Evolutionary conservation across 2,329 filamentous ascomycete genomes (phyloP), one percentile per base, ranked within the genome.

Genomic region (Aureobasidium mangrovei): DNA sequence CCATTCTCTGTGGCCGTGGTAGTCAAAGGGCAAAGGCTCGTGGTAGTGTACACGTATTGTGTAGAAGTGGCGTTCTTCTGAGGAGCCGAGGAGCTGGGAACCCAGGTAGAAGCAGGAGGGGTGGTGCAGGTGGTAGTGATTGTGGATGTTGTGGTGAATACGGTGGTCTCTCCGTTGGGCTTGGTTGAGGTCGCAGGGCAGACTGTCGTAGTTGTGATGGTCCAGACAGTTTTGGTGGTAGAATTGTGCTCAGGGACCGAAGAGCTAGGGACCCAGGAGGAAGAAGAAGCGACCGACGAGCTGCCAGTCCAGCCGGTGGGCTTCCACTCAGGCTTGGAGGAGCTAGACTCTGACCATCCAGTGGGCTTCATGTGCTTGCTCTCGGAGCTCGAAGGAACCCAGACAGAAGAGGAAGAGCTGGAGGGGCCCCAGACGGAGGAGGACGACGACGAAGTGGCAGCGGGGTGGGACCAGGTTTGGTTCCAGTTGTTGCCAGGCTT

Each of bases 121-220:
- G 29, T 8, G 12, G 40, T 49, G 7, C 12, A 29, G n/a, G 51
- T 54, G 6, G 41, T 32, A 3, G 51, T 44, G 2, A 54, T 4
- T 12, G 42, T 46, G 3, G 32, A 38, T 0, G 51, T 54, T 0
- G 51, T 54, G 7, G 28, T 38, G 27, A 18, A 46, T 3, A 39
- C n/a, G 2, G 26, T 18, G 1, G 45, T 48, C 12, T 48, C 33
- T 3, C 45, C 45, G 27, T 48, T 48, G 8, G 39, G 4, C 2
- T 26, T 28, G 4, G 9, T 55, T 27, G 31, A 36, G 4, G 28
- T 46, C 4, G 31, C 40, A 26, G 57, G 58, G 60, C 58, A 62
- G 48, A 59, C 56, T 26, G 61, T 60, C 55, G 64, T 59, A 29
- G 60, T 62, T n/a, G 61, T 51, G 44, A 57, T 61, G 45, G 60